Conservation (phyloP, 306 rosid species). For the Cucurbita argyrosperma region DNA sequence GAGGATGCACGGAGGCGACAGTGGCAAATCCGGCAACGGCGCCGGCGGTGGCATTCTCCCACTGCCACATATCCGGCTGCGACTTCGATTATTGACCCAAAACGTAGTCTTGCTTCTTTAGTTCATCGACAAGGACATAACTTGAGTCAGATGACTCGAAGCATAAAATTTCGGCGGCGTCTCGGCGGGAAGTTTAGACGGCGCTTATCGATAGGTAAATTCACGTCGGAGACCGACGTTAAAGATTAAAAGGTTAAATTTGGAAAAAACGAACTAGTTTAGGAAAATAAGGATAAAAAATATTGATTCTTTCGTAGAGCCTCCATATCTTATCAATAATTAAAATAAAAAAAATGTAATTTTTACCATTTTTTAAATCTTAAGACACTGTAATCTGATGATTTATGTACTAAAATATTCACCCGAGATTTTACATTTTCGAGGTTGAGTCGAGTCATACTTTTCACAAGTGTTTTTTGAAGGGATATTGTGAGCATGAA, state of each 20-base stretch:
- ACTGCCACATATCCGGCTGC: constrained; percentile 41
- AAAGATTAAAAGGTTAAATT: neutral
- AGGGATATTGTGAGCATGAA: too few species aligned
- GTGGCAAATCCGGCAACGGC: constrained; percentile 80
- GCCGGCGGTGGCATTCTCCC: constrained; percentile 82
- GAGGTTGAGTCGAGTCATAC: too few species aligned
- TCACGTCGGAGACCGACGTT: neutral
- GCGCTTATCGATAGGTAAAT: neutral
- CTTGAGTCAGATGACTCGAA: neutral
- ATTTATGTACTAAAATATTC: too few species aligned
- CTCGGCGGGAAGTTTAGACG: neutral
- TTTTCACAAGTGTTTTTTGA: too few species aligned
- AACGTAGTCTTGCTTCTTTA: neutral
- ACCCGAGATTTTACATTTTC: too few species aligned
- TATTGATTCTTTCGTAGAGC: too few species aligned
- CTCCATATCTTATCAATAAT: too few species aligned
- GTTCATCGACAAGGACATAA: neutral
- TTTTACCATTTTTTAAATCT: too few species aligned
- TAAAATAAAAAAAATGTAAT: too few species aligned
- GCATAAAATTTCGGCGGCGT: neutral
- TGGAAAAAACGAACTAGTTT: neutral
- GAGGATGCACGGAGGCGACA: constrained; percentile 74
- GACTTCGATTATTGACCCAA: constrained; percentile 10
- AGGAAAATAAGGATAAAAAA: neutral
- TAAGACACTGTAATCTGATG: too few species aligned